Evolutionary conservation across 1,139 yeast genomes (phyloP).

Genomic region (Nakaseomyces glabratus): DNA sequence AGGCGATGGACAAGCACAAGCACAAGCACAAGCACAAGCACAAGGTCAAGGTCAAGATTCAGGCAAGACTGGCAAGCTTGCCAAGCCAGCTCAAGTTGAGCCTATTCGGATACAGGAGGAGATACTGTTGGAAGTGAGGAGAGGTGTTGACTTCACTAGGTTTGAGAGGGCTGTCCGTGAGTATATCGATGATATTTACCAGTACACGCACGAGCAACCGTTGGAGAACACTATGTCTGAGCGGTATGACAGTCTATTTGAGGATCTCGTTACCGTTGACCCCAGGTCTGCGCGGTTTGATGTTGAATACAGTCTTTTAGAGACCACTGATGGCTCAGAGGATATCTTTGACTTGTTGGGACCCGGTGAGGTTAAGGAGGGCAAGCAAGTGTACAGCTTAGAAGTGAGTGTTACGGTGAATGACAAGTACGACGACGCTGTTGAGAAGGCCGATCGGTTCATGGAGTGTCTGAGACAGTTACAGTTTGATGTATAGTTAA

Average conservation of each 20-base stretch:
- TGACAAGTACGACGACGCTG: constrained; percentile 22
- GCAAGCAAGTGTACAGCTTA: background rate
- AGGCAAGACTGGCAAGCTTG: too few relatives aligned
- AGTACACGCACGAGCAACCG: constrained; percentile 19
- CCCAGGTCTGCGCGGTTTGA: constrained; percentile 51
- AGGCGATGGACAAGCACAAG: constrained; percentile 18
- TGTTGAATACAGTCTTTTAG: constrained; percentile 30
- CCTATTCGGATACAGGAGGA: constrained; percentile 1
- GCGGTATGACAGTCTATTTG: constrained; percentile 52
- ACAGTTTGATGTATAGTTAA: constrained; percentile 9
- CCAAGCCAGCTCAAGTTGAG: constrained; percentile 6
- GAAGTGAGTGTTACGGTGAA: constrained; percentile 3
- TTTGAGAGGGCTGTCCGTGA: constrained; percentile 15
- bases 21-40: background rate
- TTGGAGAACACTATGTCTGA: constrained; percentile 35
- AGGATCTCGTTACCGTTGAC: constrained; percentile 52
- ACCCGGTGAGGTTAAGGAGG: constrained; percentile 15
- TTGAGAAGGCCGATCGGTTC: constrained; percentile 23
- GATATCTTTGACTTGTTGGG: constrained; percentile 43
- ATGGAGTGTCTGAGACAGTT: constrained; percentile 21
- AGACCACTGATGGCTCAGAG: constrained; percentile 19
- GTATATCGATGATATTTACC: constrained; percentile 21
- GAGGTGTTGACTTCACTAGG: constrained; percentile 17
- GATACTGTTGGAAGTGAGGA: constrained; percentile 7
- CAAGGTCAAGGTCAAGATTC: too few relatives aligned